Evolutionary conservation across 164 flowering plant species (phyloP).

Genomic region (Tinospora cordifolia): DNA sequence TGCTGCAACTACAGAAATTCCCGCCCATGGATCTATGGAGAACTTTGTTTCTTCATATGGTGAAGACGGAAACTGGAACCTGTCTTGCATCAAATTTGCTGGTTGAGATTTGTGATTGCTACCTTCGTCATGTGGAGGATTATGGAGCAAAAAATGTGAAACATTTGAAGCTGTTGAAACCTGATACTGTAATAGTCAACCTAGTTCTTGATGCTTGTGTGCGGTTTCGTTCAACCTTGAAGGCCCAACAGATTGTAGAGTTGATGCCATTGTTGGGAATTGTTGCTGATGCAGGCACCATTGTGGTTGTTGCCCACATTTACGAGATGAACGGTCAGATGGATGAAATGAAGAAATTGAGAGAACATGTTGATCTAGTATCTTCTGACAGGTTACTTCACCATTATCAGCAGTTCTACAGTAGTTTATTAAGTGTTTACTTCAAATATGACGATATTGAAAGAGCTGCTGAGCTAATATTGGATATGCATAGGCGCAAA

Average conservation of each 20-base stretch:
- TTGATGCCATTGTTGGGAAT: slow-evolving; percentile 53
- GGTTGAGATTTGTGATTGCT: slow-evolving; percentile 51
- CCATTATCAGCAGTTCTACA: slow-evolving; percentile 59
- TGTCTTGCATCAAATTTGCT: slow-evolving; percentile 62
- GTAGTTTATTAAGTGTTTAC: slow-evolving; percentile 62
- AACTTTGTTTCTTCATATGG: slow-evolving; percentile 57
- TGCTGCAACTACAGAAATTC: slow-evolving; percentile 33
- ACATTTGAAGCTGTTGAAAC: slow-evolving; percentile 28
- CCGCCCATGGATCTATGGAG: slow-evolving; percentile 36
- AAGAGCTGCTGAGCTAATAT: slow-evolving; percentile 53
- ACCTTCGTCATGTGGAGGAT: slow-evolving; percentile 7
- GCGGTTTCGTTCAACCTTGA: slow-evolving; percentile 41
- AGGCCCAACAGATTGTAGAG: slow-evolving; percentile 59
- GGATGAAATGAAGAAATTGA: slow-evolving; percentile 63
- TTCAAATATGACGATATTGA: slow-evolving; percentile 64
- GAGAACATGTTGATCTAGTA: slow-evolving; percentile 37
- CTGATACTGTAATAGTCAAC: slow-evolving; percentile 59
- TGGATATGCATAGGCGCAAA: slow-evolving; percentile 27
- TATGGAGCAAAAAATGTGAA: slow-evolving; percentile 14
- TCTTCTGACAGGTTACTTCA: slow-evolving; percentile 24
- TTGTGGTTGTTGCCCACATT: slow-evolving; percentile 42
- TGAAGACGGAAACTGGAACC: slow-evolving; percentile 57
- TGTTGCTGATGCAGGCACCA: slow-evolving; percentile 58
- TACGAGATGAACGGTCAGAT: slow-evolving; percentile 68
- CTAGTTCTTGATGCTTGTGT: slow-evolving; percentile 76